Evolutionary conservation across 495 filamentous ascomycete species (phyloP).

Genomic region (Daldinia loculata): DNA sequence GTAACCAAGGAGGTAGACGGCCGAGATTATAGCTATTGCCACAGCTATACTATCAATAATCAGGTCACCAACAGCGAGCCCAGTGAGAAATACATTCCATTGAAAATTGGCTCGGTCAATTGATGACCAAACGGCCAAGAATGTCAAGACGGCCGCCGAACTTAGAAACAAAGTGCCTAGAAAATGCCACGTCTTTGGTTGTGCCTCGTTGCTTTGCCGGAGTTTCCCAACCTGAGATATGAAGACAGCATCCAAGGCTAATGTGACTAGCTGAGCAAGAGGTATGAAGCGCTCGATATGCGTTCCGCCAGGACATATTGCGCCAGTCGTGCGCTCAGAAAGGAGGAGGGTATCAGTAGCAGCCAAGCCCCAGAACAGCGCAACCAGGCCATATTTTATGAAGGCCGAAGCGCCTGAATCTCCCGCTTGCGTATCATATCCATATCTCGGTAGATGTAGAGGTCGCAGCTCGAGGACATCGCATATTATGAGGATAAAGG

Average conservation of each 20-base stretch:
- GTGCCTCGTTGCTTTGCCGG: slow-evolving; percentile 25
- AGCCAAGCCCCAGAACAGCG: slow-evolving; percentile 41
- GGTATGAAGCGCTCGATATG: slow-evolving; percentile 38
- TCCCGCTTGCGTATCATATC: slow-evolving; percentile 16
- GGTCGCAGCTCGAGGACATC: slow-evolving; percentile 28
- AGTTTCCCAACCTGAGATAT: slow-evolving; percentile 34
- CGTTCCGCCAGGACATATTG: slow-evolving; percentile 38
- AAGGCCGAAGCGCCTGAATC: slow-evolving; percentile 5
- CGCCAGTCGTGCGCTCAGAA: slow-evolving; percentile 36
- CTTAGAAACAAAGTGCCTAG: slow-evolving; percentile 31
- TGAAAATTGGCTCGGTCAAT: slow-evolving; percentile 33
- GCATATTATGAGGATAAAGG: slow-evolving; percentile 35
- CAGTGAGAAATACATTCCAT: slow-evolving; percentile 38
- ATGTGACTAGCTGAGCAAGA: slow-evolving; percentile 37
- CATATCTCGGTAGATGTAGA: slow-evolving; percentile 25
- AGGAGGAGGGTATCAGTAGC: slow-evolving; percentile 37
- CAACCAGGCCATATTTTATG: slow-evolving; percentile 28
- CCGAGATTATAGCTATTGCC: slow-evolving; percentile 23
- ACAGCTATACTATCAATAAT: slow-evolving; percentile 31
- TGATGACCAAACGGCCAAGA: slow-evolving; percentile 39
- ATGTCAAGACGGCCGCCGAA: slow-evolving; percentile 36
- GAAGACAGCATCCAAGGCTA: slow-evolving; percentile 36
- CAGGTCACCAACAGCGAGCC: slow-evolving; percentile 36
- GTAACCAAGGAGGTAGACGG: slow-evolving; percentile 35
- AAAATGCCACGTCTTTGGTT: slow-evolving; percentile 24